Percentiles rank a stretch among this genome's conserved stretches.
Conservation (phyloP, 257 asterid genomes). For the Forsythia viridissima region DNA sequence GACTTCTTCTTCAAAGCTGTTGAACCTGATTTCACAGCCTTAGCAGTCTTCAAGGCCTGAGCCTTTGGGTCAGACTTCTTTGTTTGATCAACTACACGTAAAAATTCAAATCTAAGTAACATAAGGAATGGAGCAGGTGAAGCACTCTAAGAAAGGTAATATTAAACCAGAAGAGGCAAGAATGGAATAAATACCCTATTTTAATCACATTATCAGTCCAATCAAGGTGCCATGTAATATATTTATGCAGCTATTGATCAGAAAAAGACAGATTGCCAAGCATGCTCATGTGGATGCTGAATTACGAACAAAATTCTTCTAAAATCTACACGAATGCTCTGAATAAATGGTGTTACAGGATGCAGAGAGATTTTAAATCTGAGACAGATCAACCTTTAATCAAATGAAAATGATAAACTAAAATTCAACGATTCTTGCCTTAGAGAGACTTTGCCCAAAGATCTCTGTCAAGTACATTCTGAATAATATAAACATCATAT, state of each 20-base stretch:
- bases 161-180: neutral
- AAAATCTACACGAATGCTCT: neutral
- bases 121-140: neutral
- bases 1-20: conserved; percentile 48
- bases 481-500: neutral
- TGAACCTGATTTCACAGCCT: conserved; percentile 51
- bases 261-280: neutral
- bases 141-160: neutral
- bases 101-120: neutral
- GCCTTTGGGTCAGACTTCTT: conserved; percentile 46
- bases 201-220: neutral
- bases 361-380: neutral
- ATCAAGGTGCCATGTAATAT: neutral
- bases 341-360: neutral
- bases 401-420: neutral
- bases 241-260: neutral
- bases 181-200: neutral
- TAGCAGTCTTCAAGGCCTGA: conserved; percentile 53
- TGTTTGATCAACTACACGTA: conserved; percentile 26
- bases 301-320: neutral
- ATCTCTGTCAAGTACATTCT: neutral
- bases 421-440: neutral
- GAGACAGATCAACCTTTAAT: neutral
- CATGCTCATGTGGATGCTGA: neutral
- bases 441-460: neutral